phyloP scores from a whole-genome alignment of 148 eudicot genomes.

The Camellia lanceoleosa region DNA sequence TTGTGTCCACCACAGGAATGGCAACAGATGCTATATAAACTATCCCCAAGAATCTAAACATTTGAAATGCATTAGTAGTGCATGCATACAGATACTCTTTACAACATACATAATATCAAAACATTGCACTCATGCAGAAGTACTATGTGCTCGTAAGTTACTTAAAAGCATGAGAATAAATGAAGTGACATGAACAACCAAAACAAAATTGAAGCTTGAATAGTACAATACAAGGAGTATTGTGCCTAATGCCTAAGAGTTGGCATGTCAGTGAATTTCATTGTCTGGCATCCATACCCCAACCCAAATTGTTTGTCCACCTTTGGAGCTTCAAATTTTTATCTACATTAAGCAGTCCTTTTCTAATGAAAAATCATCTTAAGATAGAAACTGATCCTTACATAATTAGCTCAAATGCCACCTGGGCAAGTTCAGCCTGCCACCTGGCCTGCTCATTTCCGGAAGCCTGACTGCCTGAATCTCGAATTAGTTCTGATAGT shows the following conservation, averaged over 20 bases:
- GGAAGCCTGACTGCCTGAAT: slow-evolving; percentile 74
- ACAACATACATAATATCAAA: neutral
- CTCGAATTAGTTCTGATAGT: slow-evolving; percentile 90
- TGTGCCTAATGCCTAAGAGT: neutral
- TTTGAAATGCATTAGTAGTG: neutral
- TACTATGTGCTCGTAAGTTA: neutral
- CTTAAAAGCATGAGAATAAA: neutral
- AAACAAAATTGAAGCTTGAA: neutral
- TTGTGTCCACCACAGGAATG: neutral
- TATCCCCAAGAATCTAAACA: neutral
- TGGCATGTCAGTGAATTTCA: neutral
- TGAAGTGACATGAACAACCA: neutral
- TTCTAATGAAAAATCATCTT: neutral
- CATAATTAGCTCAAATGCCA: slow-evolving; percentile 93
- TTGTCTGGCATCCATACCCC: neutral
- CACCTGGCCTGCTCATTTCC: slow-evolving; percentile 86
- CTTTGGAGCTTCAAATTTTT: neutral
- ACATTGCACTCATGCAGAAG: neutral
- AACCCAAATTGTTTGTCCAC: neutral
- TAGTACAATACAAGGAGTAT: neutral
- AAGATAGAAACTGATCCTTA: slow-evolving; percentile 26
- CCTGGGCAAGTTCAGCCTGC: slow-evolving; percentile 93
- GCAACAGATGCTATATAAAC: neutral
- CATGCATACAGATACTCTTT: neutral
- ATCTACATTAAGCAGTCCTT: neutral